phyloP scores from a whole-genome alignment of 257 asterid genomes.

The Apocynum venetum region DNA sequence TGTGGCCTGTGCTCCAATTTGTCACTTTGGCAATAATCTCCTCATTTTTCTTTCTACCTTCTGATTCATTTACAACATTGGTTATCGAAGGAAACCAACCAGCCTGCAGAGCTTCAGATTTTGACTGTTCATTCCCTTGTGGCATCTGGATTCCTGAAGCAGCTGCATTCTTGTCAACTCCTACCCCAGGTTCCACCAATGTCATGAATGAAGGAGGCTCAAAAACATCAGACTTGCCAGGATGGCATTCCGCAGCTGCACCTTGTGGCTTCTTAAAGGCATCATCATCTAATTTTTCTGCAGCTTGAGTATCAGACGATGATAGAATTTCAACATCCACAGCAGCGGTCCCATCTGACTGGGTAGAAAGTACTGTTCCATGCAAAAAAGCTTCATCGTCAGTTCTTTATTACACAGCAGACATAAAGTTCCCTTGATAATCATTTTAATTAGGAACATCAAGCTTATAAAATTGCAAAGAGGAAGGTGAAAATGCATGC shows the following conservation, averaged over 20 bases:
- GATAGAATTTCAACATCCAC: constrained; percentile 22
- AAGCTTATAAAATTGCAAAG: not conserved
- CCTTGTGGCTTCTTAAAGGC: constrained; percentile 30
- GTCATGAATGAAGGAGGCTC: constrained; percentile 84
- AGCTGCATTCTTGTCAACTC: constrained; percentile 21
- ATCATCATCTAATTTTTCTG: constrained; percentile 38
- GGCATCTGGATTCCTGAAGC: constrained; percentile 51
- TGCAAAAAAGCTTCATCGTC: constrained; percentile 1
- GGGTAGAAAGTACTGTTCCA: constrained; percentile 33
- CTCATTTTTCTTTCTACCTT: constrained; percentile 84
- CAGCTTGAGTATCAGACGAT: constrained; percentile 18
- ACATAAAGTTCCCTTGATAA: not conserved
- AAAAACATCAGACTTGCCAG: constrained; percentile 42
- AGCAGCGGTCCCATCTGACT: constrained; percentile 30
- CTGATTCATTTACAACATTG: constrained; percentile 63
- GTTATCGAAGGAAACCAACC: constrained; percentile 80
- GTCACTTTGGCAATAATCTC: constrained; percentile 76
- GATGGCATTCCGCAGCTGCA: constrained; percentile 26
- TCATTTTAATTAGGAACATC: not conserved
- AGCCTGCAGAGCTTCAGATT: constrained; percentile 49
- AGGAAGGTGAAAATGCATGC: not conserved
- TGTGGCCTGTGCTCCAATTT: constrained; percentile 60
- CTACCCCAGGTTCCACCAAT: constrained; percentile 44
- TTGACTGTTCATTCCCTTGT: constrained; percentile 36
- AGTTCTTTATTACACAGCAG: not conserved